Evolutionary conservation across 1,139 yeast genomes (phyloP), one percentile per base, ranked within the genome.

Genomic region (Zygotorulaspora mrakii): DNA sequence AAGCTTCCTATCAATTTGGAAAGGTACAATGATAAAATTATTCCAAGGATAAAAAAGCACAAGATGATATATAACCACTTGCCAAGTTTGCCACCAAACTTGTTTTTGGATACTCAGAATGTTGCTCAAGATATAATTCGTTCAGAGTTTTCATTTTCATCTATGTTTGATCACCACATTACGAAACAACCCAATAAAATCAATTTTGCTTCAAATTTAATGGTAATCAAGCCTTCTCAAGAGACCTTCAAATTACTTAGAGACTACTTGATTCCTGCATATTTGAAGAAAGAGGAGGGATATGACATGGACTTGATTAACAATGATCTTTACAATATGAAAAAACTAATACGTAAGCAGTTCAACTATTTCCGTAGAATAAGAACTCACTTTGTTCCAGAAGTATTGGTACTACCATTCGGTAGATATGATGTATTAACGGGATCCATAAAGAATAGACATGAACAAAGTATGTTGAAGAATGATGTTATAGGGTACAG

Each of bases 231-330:
- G 12, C 65, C 65, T 7, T 49, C 54, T n/a, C 31, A 32, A 8
- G 50, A 48, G 26, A 38, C 46, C 1, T 59, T 54, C 34, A 28
- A 46, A 4, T 25, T 33, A 9, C 53, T 58, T 12, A 31, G 39
- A 12, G 33, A 43, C 12, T 42, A 39, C 10, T 28, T 42, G 12
- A 17, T 60, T n/a, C 64, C 64, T 0, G 38, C 34, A 3, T 40
- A 39, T 5, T 3, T 52, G 18, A 45, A 45, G 10, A 41, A 42
- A 12, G 49, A 54, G 32, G 49, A 46, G 10, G 43, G 45, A 20
- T 58, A 58, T 36, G 64, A 59, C 37, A 55, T 54, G 56, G 64
- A 60, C 49, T 32, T 60, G 10, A 54, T 60, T 13, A 60, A 58
- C 38, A 59, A 54, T 8, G 54, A 54, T 20, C 31, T 59, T 21